These are phyloP conservation scores for Leucaena leucocephala DNA, from an alignment of 306 rosid species.

Conservation along the genomic window DNA sequence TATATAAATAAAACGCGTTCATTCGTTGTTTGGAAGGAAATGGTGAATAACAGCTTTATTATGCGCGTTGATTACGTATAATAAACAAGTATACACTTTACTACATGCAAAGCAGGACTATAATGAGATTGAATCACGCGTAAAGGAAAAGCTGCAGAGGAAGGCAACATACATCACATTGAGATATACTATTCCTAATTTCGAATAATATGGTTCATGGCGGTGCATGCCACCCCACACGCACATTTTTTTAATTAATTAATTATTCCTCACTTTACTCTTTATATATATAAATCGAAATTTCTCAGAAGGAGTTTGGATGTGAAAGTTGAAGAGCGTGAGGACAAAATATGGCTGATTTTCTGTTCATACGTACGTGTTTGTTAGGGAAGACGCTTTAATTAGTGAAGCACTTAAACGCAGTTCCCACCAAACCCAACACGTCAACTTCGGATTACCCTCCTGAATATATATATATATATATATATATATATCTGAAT, in stretches of 20 bases:
- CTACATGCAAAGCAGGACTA: neutral
- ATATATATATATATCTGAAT: neutral
- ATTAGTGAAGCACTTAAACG: neutral
- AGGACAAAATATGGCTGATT: neutral
- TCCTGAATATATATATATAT: neutral
- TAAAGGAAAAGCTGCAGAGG: constrained; percentile 39
- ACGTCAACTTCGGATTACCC: neutral
- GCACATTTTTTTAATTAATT: neutral
- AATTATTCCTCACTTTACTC: neutral
- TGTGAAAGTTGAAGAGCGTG: neutral
- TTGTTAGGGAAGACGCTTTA: neutral
- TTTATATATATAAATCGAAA: neutral
- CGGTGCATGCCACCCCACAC: constrained; percentile 33
- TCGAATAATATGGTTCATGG: constrained; percentile 34
- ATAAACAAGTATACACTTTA: neutral
- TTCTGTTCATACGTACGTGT: too few species aligned
- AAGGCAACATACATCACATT: constrained; percentile 27
- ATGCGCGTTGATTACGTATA: neutral
- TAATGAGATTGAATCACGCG: constrained; percentile 52
- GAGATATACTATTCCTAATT: neutral
- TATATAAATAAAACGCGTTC: neutral
- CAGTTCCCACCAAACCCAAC: neutral
- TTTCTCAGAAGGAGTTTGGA: constrained; percentile 3
- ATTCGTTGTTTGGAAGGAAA: neutral
- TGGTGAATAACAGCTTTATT: neutral